Conservation (phyloP, 768 basidiomycete species). For the Pleurotus eryngii region DNA sequence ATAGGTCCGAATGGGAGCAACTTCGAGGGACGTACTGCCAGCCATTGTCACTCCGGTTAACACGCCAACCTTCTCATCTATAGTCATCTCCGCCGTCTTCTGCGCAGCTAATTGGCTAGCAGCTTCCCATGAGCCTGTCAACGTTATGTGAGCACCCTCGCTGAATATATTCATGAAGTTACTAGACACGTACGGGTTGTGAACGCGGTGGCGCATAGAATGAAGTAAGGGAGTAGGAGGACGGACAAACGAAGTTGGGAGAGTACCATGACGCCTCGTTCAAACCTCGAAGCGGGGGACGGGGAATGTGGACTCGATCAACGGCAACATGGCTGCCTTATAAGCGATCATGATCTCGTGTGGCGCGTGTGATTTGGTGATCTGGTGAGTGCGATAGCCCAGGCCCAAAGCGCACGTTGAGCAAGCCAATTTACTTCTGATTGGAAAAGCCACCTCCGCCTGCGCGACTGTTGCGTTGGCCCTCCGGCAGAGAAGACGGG, state of each 20-base stretch:
- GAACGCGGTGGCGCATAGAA: not conserved
- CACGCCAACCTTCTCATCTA: conserved; percentile 5
- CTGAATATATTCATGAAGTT: not conserved
- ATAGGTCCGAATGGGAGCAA: not conserved
- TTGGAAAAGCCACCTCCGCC: not conserved
- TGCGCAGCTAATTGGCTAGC: not conserved
- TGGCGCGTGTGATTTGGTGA: not conserved
- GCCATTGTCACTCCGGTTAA: conserved; percentile 3
- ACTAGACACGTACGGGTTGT: not conserved
- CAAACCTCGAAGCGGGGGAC: not conserved
- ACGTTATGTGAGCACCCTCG: too few relatives aligned
- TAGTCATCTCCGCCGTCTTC: not conserved
- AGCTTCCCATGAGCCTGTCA: conserved; percentile 2
- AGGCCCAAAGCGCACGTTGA: not conserved
- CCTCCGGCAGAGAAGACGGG: not conserved
- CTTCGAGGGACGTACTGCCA: not conserved
- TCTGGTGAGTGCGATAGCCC: not conserved
- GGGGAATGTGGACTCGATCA: not conserved
- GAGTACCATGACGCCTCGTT: not conserved
- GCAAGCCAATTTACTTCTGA: not conserved
- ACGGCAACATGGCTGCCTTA: not conserved
- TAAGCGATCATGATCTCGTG: not conserved
- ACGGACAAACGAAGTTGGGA: conserved; percentile 3
- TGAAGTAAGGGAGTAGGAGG: conserved; percentile 4
- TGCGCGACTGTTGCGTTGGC: not conserved